These are phyloP conservation scores for Tilletia indica DNA, from an alignment of 1,284 basidiomycete genomes.

Conservation along the genomic window DNA sequence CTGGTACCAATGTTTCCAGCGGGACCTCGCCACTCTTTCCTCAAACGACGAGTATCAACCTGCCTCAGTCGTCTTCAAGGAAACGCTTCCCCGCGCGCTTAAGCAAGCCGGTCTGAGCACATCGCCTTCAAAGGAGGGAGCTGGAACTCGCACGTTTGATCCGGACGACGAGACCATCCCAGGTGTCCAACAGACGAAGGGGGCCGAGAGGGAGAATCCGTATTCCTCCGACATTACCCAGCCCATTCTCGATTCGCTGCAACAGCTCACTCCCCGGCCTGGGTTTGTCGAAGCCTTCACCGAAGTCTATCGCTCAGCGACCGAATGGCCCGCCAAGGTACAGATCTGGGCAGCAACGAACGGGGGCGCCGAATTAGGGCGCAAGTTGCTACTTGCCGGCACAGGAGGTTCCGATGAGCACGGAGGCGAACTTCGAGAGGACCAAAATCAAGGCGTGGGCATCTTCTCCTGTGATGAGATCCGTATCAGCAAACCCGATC, in stretches of 20 bases:
- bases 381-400: constrained; percentile 27
- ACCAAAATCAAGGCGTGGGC: constrained; percentile 30
- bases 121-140: constrained; percentile 17
- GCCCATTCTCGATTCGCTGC: constrained; percentile 40
- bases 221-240: constrained; percentile 29
- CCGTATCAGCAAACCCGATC: constrained; percentile 42
- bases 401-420: constrained; percentile 28
- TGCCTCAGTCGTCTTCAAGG: constrained; percentile 40
- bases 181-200: neutral
- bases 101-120: constrained; percentile 40
- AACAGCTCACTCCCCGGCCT: constrained; percentile 34
- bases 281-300: constrained; percentile 42
- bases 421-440: constrained; percentile 17
- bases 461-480: constrained; percentile 47
- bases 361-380: constrained; percentile 33
- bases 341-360: constrained; percentile 45
- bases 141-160: neutral
- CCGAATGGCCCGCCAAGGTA: neutral
- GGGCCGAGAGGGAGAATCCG: constrained; percentile 24
- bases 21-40: constrained; percentile 43
- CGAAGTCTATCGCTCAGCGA: constrained; percentile 30
- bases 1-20: constrained; percentile 47
- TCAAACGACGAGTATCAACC: constrained; percentile 39
- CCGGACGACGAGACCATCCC: constrained; percentile 6
- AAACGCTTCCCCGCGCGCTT: constrained; percentile 37